These are phyloP conservation scores for Chytridium lagenaria DNA, from an alignment of 371 early-diverging fungal genomes.

Conservation along the genomic window DNA sequence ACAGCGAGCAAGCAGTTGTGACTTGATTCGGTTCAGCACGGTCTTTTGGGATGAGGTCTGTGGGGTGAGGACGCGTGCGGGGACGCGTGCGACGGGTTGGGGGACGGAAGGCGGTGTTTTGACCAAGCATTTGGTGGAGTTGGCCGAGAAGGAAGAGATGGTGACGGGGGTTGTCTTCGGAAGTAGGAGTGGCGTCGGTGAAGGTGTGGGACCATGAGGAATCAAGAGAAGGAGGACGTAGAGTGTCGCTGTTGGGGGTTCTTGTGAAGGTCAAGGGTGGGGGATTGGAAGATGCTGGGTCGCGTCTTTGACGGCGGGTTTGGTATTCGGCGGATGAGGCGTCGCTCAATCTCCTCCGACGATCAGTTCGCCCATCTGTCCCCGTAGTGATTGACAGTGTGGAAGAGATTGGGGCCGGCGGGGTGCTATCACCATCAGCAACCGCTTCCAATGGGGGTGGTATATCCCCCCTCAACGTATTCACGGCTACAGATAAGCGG, in stretches of 20 bases:
- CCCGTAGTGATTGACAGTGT: background rate
- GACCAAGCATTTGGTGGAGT: constrained; percentile 6
- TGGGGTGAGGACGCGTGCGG: constrained; percentile 1
- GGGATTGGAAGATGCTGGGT: background rate
- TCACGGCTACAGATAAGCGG: background rate
- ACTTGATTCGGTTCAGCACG: background rate
- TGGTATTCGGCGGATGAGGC: background rate
- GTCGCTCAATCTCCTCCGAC: background rate
- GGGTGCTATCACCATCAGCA: background rate
- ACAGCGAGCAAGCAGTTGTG: constrained; percentile 2
- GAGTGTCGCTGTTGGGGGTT: background rate
- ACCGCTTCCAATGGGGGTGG: background rate
- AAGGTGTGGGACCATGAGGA: too few species aligned
- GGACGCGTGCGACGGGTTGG: background rate
- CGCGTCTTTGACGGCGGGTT: background rate
- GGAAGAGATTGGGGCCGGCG: background rate
- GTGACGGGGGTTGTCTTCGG: background rate
- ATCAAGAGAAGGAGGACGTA: too few species aligned
- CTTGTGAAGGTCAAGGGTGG: background rate
- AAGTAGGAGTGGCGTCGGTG: background rate
- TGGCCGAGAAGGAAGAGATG: constrained; percentile 6
- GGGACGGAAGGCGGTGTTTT: background rate
- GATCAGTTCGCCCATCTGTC: background rate
- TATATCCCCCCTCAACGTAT: background rate
- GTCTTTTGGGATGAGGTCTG: background rate